These are phyloP conservation scores for Citrullus mucosospermus DNA, from an alignment of 306 rosid genomes.

Conservation along the genomic window DNA sequence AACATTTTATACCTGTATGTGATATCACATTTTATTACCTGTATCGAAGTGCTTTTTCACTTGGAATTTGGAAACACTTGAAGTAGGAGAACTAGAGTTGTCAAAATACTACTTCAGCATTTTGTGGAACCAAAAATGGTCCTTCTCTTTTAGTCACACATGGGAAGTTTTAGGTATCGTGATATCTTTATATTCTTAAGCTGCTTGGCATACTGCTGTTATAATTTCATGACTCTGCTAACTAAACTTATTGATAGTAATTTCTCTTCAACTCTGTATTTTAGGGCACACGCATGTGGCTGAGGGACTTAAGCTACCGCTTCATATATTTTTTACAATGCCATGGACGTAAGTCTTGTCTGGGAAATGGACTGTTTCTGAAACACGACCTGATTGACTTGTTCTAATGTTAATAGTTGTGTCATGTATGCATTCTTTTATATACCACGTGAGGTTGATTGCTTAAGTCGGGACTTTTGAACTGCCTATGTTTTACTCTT, in stretches of 20 bases:
- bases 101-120: background rate
- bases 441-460: background rate
- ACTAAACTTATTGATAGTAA: background rate
- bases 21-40: background rate
- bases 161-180: background rate
- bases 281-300: conserved; percentile 96
- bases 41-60: background rate
- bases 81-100: background rate
- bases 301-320: conserved; percentile 80
- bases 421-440: conserved; percentile 11
- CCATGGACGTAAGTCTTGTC: conserved; percentile 99
- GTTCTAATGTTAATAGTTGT: conserved; percentile 8
- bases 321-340: conserved; percentile 97
- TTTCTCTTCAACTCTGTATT: background rate
- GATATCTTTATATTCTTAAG: background rate
- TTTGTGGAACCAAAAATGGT: background rate
- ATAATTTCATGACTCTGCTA: background rate
- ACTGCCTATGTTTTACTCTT: conserved; percentile 10
- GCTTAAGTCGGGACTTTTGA: conserved; percentile 10
- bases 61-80: background rate
- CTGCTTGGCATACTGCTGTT: background rate
- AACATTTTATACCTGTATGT: background rate
- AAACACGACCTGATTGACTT: conserved; percentile 1
- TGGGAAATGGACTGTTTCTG: conserved; percentile 24
- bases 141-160: background rate